These are phyloP conservation scores for Paracorniculantispora psalliotae DNA, from an alignment of 2,329 filamentous ascomycete genomes.

Conservation along the genomic window DNA sequence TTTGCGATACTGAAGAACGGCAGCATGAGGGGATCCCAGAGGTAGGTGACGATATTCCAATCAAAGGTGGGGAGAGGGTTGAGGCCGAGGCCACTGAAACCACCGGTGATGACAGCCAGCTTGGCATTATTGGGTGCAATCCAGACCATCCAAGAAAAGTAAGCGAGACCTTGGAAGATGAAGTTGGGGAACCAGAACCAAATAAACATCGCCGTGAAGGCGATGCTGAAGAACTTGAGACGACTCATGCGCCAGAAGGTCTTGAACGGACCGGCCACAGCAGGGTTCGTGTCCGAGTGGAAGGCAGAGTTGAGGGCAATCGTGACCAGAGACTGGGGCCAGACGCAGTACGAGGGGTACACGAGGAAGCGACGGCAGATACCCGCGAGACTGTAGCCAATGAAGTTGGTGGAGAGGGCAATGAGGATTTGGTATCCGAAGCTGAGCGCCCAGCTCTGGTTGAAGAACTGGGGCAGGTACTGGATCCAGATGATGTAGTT, in stretches of 20 bases:
- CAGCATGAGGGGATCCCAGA: slow-evolving; percentile 32
- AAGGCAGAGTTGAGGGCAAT: slow-evolving; percentile 45
- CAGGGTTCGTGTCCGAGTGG: slow-evolving; percentile 26
- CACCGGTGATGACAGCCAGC: slow-evolving; percentile 37
- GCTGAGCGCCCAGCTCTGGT: slow-evolving; percentile 34
- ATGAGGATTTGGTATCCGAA: slow-evolving; percentile 42
- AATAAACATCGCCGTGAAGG: slow-evolving; percentile 42
- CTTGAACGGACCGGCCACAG: slow-evolving; percentile 24
- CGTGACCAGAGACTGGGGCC: slow-evolving; percentile 45
- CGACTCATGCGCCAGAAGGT: slow-evolving; percentile 36
- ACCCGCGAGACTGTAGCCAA: slow-evolving; percentile 52
- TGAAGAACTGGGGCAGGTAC: slow-evolving; percentile 36
- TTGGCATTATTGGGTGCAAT: slow-evolving; percentile 41
- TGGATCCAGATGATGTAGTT: slow-evolving; percentile 45
- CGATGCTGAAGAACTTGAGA: slow-evolving; percentile 40
- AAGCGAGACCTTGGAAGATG: slow-evolving; percentile 41
- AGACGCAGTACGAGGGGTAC: slow-evolving; percentile 46
- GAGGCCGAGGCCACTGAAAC: slow-evolving; percentile 34
- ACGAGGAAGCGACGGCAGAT: slow-evolving; percentile 45
- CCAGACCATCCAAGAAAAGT: slow-evolving; percentile 53
- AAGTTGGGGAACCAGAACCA: slow-evolving; percentile 51
- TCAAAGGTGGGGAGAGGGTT: slow-evolving; percentile 36
- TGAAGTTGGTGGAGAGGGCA: slow-evolving; percentile 34
- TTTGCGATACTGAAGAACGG: slow-evolving; percentile 36
- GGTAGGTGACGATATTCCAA: slow-evolving; percentile 35